Percentiles rank a stretch among this genome's conserved stretches.
These are phyloP conservation scores for Rhinocladiella mackenziei DNA, from an alignment of 2,329 filamentous ascomycete genomes.

Conservation along the genomic window DNA sequence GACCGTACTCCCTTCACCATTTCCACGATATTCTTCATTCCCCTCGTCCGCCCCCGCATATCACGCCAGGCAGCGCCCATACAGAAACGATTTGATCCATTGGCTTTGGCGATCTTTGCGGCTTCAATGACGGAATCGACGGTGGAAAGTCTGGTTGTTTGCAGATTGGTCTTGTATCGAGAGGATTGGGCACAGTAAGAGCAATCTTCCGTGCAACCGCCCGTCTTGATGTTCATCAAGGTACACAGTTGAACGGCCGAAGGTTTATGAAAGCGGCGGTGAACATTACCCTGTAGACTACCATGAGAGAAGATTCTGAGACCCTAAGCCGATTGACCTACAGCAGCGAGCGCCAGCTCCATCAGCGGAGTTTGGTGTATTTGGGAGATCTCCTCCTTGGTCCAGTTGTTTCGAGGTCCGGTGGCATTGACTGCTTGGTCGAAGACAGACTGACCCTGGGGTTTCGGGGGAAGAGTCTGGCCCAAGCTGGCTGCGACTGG, in stretches of 20 bases:
- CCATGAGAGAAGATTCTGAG: background rate
- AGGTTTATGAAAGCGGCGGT: slow-evolving; percentile 81
- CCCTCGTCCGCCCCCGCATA: slow-evolving; percentile 85
- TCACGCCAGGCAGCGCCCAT: slow-evolving; percentile 94
- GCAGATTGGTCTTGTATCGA: slow-evolving; percentile 70
- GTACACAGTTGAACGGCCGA: slow-evolving; percentile 86
- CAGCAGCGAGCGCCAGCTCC: slow-evolving; percentile 71
- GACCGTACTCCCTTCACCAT: slow-evolving; percentile 79
- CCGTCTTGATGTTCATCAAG: slow-evolving; percentile 94
- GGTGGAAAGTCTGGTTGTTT: slow-evolving; percentile 68
- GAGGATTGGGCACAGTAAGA: slow-evolving; percentile 89
- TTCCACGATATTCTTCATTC: slow-evolving; percentile 74
- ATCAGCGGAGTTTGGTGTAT: slow-evolving; percentile 80
- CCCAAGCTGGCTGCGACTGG: slow-evolving; percentile 18
- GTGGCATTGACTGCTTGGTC: slow-evolving; percentile 57
- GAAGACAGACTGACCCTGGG: slow-evolving; percentile 30
- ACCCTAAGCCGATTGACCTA: slow-evolving; percentile 41
- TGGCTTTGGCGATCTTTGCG: slow-evolving; percentile 71
- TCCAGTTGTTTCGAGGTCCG: slow-evolving; percentile 69
- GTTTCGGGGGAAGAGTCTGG: slow-evolving; percentile 20
- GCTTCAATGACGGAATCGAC: slow-evolving; percentile 78
- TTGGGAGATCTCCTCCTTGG: slow-evolving; percentile 71
- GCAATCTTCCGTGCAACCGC: slow-evolving; percentile 87
- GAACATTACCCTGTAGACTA: slow-evolving; percentile 61
- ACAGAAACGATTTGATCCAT: slow-evolving; percentile 87